phyloP scores from a whole-genome alignment of 345 rosid genomes.

The Gossypium raimondii region DNA sequence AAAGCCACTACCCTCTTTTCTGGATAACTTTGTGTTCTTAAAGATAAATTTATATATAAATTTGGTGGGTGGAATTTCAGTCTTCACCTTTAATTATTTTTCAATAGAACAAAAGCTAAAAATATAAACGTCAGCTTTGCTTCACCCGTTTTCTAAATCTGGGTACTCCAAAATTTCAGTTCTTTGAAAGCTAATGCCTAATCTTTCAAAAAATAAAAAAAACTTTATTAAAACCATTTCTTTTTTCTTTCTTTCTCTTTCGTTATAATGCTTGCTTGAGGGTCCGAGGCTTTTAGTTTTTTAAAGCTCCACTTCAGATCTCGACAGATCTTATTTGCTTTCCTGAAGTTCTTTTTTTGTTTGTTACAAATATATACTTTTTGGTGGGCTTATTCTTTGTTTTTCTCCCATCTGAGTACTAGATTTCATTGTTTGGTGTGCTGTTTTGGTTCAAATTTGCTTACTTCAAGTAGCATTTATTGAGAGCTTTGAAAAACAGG shows the following conservation, averaged over 20 bases:
- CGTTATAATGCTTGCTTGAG: not conserved
- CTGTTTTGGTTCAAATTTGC: not conserved
- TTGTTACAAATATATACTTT: not conserved
- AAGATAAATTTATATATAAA: not conserved
- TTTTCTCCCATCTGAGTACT: not conserved
- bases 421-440: conserved; percentile 6
- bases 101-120: not conserved
- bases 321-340: conserved; percentile 21
- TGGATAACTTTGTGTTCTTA: not conserved
- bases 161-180: conserved; percentile 22
- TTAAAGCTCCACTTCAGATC: conserved; percentile 11
- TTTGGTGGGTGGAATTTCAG: conserved; percentile 9
- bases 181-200: not conserved
- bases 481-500: conserved; percentile 23
- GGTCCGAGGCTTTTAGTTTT: not conserved
- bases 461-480: conserved; percentile 2
- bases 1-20: not conserved
- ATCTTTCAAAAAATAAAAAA: too few relatives aligned
- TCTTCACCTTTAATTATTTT: not conserved
- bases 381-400: not conserved
- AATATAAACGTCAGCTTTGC: not conserved
- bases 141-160: conserved; percentile 4
- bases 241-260: not conserved
- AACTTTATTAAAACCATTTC: not conserved
- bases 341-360: not conserved